These are phyloP conservation scores for Hypsizygus marmoreus DNA, from an alignment of 768 basidiomycete genomes.

Conservation along the genomic window DNA sequence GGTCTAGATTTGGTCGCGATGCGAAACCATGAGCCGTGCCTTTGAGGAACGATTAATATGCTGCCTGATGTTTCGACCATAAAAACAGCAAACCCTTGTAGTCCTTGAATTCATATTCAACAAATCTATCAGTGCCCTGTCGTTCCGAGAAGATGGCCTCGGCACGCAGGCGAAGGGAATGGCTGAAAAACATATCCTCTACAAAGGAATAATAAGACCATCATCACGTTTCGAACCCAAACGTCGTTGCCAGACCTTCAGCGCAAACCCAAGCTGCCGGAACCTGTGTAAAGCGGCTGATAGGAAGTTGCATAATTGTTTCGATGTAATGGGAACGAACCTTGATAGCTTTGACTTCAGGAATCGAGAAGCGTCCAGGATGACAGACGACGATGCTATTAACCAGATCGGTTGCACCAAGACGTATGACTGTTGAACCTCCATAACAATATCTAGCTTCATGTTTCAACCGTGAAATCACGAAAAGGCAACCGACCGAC, in stretches of 20 bases:
- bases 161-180: conserved; percentile 12
- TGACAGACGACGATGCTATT: conserved; percentile 24
- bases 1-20: conserved; percentile 21
- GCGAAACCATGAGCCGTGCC: conserved; percentile 30
- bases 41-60: conserved; percentile 3
- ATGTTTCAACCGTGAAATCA: not conserved
- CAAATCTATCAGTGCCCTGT: conserved; percentile 17
- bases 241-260: conserved; percentile 15
- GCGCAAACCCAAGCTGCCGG: conserved; percentile 26
- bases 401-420: conserved; percentile 19
- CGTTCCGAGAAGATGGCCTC: conserved; percentile 23
- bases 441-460: conserved; percentile 24
- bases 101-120: conserved; percentile 26
- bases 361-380: conserved; percentile 18
- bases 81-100: conserved; percentile 19
- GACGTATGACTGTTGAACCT: conserved; percentile 17
- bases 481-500: conserved; percentile 10
- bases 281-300: conserved; percentile 12
- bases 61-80: not conserved
- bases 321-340: conserved; percentile 4
- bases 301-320: not conserved
- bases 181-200: conserved; percentile 24
- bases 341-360: conserved; percentile 21
- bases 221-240: not conserved
- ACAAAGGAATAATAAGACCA: not conserved